phyloP scores from a whole-genome alignment of 2,329 filamentous ascomycete genomes.

The Cryoendolithus antarcticus region DNA sequence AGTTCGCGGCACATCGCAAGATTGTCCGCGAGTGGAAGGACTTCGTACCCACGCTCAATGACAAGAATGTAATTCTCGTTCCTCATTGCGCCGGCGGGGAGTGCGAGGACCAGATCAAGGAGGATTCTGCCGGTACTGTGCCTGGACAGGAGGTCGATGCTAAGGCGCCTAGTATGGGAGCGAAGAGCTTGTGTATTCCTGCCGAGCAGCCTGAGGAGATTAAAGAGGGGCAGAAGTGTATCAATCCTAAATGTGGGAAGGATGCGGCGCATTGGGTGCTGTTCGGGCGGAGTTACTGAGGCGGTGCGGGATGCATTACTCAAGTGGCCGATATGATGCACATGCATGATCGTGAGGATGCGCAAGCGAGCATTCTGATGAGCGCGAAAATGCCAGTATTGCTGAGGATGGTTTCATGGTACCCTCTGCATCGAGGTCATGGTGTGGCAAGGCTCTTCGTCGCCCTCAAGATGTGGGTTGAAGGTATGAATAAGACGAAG shows the following conservation, averaged over 20 bases:
- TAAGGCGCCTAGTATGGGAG: constrained; percentile 61
- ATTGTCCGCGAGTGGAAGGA: constrained; percentile 77
- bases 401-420: no score
- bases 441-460: no score
- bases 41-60: constrained; percentile 78
- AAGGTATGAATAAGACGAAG: no score
- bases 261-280: constrained; percentile 79
- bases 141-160: constrained; percentile 55
- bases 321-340: no score
- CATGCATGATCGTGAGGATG: no score
- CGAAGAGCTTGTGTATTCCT: constrained; percentile 65
- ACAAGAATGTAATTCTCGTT: constrained; percentile 85
- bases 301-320: no score
- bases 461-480: no score
- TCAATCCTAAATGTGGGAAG: constrained; percentile 72
- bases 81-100: constrained; percentile 74
- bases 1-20: constrained; percentile 71
- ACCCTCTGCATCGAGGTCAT: no score
- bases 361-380: no score
- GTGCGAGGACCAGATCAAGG: constrained; percentile 93
- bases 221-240: constrained; percentile 72
- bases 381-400: no score
- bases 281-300: constrained; percentile 54
- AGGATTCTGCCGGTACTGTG: constrained; percentile 67
- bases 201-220: constrained; percentile 72